Conservation (phyloP, 768 basidiomycete species). For the Chiua virens region DNA sequence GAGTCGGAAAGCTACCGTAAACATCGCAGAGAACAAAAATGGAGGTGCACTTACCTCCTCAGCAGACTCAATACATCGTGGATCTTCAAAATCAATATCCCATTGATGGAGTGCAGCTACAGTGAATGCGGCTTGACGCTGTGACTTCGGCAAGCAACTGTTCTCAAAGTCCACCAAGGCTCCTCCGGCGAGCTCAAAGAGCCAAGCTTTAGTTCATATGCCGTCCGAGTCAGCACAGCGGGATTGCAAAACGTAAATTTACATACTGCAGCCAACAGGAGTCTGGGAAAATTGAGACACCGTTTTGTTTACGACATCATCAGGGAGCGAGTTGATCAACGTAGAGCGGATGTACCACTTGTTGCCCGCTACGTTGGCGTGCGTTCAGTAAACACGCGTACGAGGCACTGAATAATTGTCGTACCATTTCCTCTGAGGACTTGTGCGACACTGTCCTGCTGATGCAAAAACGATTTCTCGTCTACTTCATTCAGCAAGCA, state of each 20-base stretch:
- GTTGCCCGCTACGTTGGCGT: constrained; percentile 53
- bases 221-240: constrained; percentile 2
- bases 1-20: constrained; percentile 7
- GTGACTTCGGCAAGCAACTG: constrained; percentile 71
- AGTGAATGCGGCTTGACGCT: constrained; percentile 80
- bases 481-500: constrained; percentile 88
- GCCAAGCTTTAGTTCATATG: constrained; percentile 60
- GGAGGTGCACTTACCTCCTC: constrained; percentile 58
- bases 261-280: constrained; percentile 90
- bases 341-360: constrained; percentile 93
- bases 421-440: constrained; percentile 81
- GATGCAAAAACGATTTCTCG: constrained; percentile 85
- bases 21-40: not conserved
- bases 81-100: constrained; percentile 81
- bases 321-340: constrained; percentile 78
- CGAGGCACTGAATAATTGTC: constrained; percentile 10
- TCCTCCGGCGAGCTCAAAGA: constrained; percentile 88
- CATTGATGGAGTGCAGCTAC: constrained; percentile 92
- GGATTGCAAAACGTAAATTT: not conserved
- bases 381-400: not conserved
- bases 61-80: constrained; percentile 76
- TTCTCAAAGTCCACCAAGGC: constrained; percentile 72
- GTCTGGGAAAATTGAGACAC: constrained; percentile 79
- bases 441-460: constrained; percentile 91
- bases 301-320: constrained; percentile 83